These are phyloP conservation scores for Phytophthora constricta DNA, from an alignment of 352 stramenopile genomes.

Conservation along the genomic window DNA sequence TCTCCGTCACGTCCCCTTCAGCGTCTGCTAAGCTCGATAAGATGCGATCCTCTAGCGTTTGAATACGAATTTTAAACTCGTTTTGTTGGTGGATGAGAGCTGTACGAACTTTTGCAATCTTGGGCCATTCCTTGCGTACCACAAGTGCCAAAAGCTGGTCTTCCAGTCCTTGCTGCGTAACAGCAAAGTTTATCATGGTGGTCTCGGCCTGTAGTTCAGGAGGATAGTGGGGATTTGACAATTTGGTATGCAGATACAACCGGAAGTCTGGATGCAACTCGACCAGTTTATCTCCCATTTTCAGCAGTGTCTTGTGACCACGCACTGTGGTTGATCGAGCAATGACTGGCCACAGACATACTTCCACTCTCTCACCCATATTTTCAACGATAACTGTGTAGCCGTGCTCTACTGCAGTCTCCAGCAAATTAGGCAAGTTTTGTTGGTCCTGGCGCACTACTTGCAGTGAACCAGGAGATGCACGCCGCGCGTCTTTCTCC, in stretches of 20 bases:
- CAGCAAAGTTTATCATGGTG: slow-evolving; percentile 93
- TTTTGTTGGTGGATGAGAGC: slow-evolving; percentile 91
- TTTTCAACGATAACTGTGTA: slow-evolving; percentile 89
- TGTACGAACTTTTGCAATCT: slow-evolving; percentile 80
- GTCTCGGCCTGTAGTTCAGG: slow-evolving; percentile 92
- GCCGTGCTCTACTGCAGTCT: slow-evolving; percentile 84
- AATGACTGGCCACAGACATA: slow-evolving; percentile 88
- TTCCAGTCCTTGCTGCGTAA: slow-evolving; percentile 90
- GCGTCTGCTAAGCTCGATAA: slow-evolving; percentile 82
- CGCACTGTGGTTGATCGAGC: slow-evolving; percentile 72
- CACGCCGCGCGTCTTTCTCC: slow-evolving; percentile 67
- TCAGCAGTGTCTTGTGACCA: slow-evolving; percentile 76
- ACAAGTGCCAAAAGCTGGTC: slow-evolving; percentile 91
- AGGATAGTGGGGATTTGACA: slow-evolving; percentile 93
- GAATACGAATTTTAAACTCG: slow-evolving; percentile 89
- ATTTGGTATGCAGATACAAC: slow-evolving; percentile 92
- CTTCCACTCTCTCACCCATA: slow-evolving; percentile 88
- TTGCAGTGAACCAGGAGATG: slow-evolving; percentile 56
- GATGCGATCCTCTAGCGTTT: slow-evolving; percentile 91
- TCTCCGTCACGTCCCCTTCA: slow-evolving; percentile 92
- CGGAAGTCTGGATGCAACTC: slow-evolving; percentile 84
- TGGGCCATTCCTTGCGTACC: slow-evolving; percentile 90
- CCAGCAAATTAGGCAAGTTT: slow-evolving; percentile 77
- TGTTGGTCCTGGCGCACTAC: slow-evolving; percentile 85
- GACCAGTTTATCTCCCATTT: slow-evolving; percentile 89